phyloP scores from a whole-genome alignment of 1,284 basidiomycete genomes.

The Apiotrichum siamense region DNA sequence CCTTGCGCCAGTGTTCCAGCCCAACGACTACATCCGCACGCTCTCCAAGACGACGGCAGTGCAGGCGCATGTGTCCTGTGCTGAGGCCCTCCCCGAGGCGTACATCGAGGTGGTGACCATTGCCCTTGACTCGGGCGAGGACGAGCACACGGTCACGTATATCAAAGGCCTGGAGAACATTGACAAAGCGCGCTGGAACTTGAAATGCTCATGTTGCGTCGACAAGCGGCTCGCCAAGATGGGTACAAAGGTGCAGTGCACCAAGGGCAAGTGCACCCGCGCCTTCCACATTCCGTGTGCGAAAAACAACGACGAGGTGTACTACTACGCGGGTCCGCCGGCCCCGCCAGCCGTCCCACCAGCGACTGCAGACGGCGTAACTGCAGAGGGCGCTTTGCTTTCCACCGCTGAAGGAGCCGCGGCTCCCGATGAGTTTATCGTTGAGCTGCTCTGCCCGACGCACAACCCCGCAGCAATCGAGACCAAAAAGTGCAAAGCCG shows the following conservation, averaged over 20 bases:
- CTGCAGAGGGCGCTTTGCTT: too few species aligned
- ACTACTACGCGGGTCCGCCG: constrained; percentile 22
- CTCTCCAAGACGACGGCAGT: constrained; percentile 7
- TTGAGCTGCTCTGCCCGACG: constrained; percentile 67
- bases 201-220: constrained; percentile 81
- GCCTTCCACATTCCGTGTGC: constrained; percentile 94
- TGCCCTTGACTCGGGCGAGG: constrained; percentile 26
- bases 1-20: constrained; percentile 56
- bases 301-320: constrained; percentile 25
- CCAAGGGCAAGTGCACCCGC: constrained; percentile 80
- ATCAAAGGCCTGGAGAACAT: constrained; percentile 78
- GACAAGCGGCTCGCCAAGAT: constrained; percentile 62
- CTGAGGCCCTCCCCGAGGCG: constrained; percentile 72
- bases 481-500: constrained; percentile 6
- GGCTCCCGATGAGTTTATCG: constrained; percentile 58
- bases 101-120: constrained; percentile 61
- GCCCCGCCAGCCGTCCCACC: too few species aligned
- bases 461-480: constrained; percentile 67
- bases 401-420: too few species aligned
- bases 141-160: constrained; percentile 29
- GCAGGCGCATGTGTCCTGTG: constrained; percentile 61
- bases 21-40: constrained; percentile 12
- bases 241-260: constrained; percentile 90
- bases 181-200: constrained; percentile 79
- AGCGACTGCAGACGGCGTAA: too few species aligned